phyloP scores from a whole-genome alignment of 148 eudicot species.

The Silene conica region DNA sequence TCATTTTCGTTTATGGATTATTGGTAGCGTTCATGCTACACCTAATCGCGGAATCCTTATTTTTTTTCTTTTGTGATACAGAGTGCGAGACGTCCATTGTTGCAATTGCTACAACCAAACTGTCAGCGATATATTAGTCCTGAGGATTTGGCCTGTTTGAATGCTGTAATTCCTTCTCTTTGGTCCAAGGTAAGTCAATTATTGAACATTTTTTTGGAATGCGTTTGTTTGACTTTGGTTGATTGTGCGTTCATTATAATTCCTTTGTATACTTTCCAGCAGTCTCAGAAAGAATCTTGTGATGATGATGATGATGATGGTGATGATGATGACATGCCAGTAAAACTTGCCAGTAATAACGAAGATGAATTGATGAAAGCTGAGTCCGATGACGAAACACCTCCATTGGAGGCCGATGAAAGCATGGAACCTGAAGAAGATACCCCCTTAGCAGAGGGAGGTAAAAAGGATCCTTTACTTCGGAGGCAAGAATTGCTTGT shows the following conservation, averaged over 20 bases:
- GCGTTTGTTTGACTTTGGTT: neutral
- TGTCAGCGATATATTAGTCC: conserved; percentile 74
- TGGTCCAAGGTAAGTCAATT: conserved; percentile 45
- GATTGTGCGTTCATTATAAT: conserved; percentile 7
- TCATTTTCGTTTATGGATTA: neutral
- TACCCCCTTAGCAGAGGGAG: conserved; percentile 46
- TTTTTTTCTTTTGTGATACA: conserved; percentile 19
- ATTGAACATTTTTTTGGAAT: neutral
- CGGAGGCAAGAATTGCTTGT: conserved; percentile 82
- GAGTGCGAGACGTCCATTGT: conserved; percentile 74
- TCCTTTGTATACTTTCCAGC: conserved; percentile 1
- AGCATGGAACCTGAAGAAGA: conserved; percentile 24
- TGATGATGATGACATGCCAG: conserved; percentile 30
- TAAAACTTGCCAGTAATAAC: conserved; percentile 25
- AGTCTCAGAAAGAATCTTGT: conserved; percentile 37
- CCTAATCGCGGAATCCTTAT: neutral
- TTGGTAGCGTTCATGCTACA: neutral
- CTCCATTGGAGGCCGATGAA: conserved; percentile 26
- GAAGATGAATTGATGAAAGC: conserved; percentile 35
- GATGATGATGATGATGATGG: conserved; percentile 10
- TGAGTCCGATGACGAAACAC: conserved; percentile 28
- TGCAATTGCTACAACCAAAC: conserved; percentile 84
- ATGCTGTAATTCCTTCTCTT: conserved; percentile 62
- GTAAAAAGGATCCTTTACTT: conserved; percentile 76
- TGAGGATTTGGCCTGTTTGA: conserved; percentile 67